These are phyloP conservation scores for Zasmidium citrigriseum DNA, from an alignment of 2,329 filamentous ascomycete species.

Conservation along the genomic window DNA sequence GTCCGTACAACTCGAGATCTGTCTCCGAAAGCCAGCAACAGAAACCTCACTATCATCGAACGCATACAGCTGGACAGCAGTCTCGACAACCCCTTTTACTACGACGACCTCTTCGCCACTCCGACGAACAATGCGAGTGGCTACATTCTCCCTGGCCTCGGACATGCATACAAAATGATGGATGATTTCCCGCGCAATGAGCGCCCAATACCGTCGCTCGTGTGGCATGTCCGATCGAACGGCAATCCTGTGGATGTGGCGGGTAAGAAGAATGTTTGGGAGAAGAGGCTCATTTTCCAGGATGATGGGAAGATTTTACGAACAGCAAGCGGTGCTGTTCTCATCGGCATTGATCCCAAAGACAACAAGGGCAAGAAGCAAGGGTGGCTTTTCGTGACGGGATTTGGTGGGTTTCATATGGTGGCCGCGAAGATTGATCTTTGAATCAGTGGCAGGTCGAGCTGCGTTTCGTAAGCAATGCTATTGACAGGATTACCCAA, in stretches of 20 bases:
- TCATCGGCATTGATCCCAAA: background rate
- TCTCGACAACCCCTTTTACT: background rate
- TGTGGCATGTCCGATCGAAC: background rate
- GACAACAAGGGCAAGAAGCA: background rate
- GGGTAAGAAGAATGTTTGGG: background rate
- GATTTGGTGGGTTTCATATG: background rate
- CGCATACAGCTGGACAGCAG: background rate
- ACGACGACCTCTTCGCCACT: background rate
- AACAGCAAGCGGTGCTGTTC: background rate
- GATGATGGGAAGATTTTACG: background rate
- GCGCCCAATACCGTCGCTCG: background rate
- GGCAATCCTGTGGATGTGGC: background rate
- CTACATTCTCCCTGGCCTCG: background rate
- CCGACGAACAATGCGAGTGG: background rate
- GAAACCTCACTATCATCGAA: background rate
- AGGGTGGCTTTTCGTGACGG: background rate
- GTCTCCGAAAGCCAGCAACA: background rate
- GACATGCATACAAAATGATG: background rate
- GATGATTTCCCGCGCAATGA: background rate
- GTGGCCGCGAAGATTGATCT: background rate
- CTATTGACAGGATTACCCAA: no score
- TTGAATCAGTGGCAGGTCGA: no score
- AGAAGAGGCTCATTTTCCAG: background rate
- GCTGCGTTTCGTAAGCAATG: no score
- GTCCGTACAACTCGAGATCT: background rate